These are phyloP conservation scores for Peltaster fructicola DNA, from an alignment of 2,329 filamentous ascomycete species.

Conservation along the genomic window DNA sequence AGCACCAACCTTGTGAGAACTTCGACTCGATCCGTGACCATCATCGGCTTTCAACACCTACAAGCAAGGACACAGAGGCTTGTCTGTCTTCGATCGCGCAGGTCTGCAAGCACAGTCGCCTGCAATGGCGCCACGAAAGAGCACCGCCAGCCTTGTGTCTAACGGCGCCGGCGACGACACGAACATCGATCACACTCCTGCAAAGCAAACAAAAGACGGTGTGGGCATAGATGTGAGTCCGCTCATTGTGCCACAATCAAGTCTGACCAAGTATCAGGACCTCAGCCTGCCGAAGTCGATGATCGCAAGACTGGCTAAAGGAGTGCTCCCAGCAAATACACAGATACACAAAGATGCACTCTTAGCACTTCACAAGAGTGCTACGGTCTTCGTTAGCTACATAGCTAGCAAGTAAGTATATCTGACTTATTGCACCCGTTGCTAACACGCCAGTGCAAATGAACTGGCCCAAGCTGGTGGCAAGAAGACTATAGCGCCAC, in stretches of 20 bases:
- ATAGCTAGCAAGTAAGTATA: constrained; percentile 51
- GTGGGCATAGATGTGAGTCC: no score
- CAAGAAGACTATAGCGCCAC: constrained; percentile 63
- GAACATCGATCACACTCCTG: constrained; percentile 13
- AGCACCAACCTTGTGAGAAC: no score
- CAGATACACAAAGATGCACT: constrained; percentile 72
- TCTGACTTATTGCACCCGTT: background rate
- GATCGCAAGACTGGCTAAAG: constrained; percentile 62
- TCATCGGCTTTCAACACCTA: no score
- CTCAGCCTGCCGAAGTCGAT: constrained; percentile 65
- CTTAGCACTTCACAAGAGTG: constrained; percentile 61
- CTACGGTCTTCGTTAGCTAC: constrained; percentile 71
- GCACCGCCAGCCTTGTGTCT: constrained; percentile 24
- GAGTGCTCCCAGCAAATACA: constrained; percentile 61
- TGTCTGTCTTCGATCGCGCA: no score
- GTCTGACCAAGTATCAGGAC: constrained; percentile 35
- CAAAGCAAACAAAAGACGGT: constrained; percentile 7
- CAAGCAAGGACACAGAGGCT: no score
- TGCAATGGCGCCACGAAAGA: constrained; percentile 33
- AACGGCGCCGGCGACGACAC: constrained; percentile 21
- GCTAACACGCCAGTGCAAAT: constrained; percentile 42
- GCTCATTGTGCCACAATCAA: no score
- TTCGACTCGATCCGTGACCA: no score
- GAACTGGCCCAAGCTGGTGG: constrained; percentile 47
- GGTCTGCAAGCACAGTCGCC: no score